phyloP scores from a whole-genome alignment of 345 rosid genomes.

The Corchorus olitorius region DNA sequence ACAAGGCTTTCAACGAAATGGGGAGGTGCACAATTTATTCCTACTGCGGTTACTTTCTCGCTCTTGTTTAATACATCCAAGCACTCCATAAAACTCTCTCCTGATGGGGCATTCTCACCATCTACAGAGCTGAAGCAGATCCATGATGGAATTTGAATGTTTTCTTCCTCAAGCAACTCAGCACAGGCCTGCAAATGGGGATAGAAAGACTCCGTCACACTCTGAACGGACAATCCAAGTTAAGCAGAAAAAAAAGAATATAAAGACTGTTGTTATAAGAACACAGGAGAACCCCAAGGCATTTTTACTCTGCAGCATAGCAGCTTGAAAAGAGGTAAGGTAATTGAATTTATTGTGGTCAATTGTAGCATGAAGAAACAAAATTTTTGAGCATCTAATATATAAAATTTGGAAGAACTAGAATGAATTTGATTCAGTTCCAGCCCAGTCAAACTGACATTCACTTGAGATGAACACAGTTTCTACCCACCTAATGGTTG shows the following conservation, averaged over 20 bases:
- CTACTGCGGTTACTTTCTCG: constrained; percentile 61
- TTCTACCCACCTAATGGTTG: not conserved
- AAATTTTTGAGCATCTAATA: not conserved
- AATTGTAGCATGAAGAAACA: not conserved
- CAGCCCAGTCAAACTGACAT: not conserved
- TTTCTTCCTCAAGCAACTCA: constrained; percentile 83
- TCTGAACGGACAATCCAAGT: constrained; percentile 7
- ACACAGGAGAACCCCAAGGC: not conserved
- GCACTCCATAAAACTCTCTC: constrained; percentile 75
- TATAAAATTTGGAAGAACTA: not conserved
- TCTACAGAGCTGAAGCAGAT: constrained; percentile 84
- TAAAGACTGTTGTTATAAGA: not conserved
- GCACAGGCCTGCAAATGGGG: constrained; percentile 61
- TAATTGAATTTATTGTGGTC: not conserved
- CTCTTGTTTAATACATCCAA: constrained; percentile 66
- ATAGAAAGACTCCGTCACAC: not conserved
- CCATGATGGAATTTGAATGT: constrained; percentile 77
- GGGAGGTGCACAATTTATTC: constrained; percentile 89
- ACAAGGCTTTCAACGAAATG: constrained; percentile 68
- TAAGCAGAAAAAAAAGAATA: not conserved
- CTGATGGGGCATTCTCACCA: constrained; percentile 81
- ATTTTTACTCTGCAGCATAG: not conserved
- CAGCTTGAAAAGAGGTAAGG: not conserved
- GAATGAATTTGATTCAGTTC: not conserved
- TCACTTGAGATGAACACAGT: not conserved